These are phyloP conservation scores for Plasmodium gaboni DNA, from an alignment of 169 alveolate species.

Conservation along the genomic window DNA sequence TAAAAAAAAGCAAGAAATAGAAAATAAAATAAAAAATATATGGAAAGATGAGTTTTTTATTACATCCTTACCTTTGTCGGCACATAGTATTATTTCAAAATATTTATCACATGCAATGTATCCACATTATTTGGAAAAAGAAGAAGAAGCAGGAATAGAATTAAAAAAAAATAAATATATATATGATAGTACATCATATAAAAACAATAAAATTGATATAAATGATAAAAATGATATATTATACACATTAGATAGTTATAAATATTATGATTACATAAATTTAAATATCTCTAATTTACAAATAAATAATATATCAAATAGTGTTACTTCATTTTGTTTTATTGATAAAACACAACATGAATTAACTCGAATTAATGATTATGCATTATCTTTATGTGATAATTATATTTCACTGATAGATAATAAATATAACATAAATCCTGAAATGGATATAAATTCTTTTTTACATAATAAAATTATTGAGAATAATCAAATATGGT, in stretches of 20 bases:
- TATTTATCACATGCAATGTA: conserved; percentile 9
- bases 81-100: conserved; percentile 27
- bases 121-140: conserved; percentile 21
- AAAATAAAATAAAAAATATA: background rate
- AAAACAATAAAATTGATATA: too few relatives aligned
- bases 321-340: conserved; percentile 43
- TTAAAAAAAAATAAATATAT: too few relatives aligned
- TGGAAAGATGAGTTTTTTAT: too few relatives aligned
- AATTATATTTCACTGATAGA: conserved; percentile 9
- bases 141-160: background rate
- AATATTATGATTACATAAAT: conserved; percentile 4
- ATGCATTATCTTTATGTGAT: conserved; percentile 56
- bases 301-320: background rate
- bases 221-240: background rate
- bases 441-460: conserved; percentile 22
- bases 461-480: conserved; percentile 2
- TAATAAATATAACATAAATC: conserved; percentile 10
- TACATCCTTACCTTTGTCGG: conserved; percentile 39
- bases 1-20: conserved; percentile 2
- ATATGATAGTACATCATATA: background rate
- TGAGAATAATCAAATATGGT: conserved; percentile 55
- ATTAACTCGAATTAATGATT: conserved; percentile 1
- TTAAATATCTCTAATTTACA: background rate
- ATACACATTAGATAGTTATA: conserved; percentile 3
- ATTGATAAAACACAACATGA: conserved; percentile 7